These are phyloP conservation scores for Powellomyces hirtus DNA, from an alignment of 192 early-diverging fungal genomes.

Conservation along the genomic window DNA sequence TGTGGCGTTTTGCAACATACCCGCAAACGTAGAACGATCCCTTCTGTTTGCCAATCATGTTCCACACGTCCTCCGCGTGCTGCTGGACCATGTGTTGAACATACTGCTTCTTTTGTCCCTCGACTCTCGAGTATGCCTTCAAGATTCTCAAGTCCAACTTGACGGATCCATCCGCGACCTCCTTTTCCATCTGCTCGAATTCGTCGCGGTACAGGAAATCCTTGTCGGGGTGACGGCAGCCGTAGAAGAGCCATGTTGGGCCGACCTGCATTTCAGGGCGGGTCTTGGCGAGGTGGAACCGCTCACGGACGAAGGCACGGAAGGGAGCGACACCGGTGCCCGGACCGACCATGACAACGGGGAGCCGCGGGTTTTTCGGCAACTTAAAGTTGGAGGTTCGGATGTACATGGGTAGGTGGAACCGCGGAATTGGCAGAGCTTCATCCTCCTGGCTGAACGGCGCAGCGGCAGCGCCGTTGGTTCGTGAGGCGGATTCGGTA, in stretches of 20 bases:
- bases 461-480: background rate
- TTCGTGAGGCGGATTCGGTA: background rate
- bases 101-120: constrained; percentile 80
- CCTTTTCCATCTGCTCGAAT: constrained; percentile 60
- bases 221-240: constrained; percentile 81
- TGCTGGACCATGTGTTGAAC: constrained; percentile 89
- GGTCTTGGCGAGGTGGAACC: constrained; percentile 56
- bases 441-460: background rate
- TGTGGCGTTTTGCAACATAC: too few relatives aligned
- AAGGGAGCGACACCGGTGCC: constrained; percentile 99
- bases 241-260: constrained; percentile 88
- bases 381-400: constrained; percentile 87
- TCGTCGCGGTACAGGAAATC: constrained; percentile 93
- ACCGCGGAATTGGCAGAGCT: constrained; percentile 22
- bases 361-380: constrained; percentile 73
- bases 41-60: constrained; percentile 68
- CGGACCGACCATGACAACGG: constrained; percentile 98
- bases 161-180: constrained; percentile 37
- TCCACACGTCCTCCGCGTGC: constrained; percentile 74
- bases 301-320: constrained; percentile 93
- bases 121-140: constrained; percentile 87
- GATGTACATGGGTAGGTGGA: constrained; percentile 82
- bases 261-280: constrained; percentile 56
- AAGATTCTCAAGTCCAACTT: constrained; percentile 65
- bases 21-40: constrained; percentile 91